Base-by-base conservation (phyloP, 495 filamentous ascomycete genomes). In the Schizothecium vesticola region DNA sequence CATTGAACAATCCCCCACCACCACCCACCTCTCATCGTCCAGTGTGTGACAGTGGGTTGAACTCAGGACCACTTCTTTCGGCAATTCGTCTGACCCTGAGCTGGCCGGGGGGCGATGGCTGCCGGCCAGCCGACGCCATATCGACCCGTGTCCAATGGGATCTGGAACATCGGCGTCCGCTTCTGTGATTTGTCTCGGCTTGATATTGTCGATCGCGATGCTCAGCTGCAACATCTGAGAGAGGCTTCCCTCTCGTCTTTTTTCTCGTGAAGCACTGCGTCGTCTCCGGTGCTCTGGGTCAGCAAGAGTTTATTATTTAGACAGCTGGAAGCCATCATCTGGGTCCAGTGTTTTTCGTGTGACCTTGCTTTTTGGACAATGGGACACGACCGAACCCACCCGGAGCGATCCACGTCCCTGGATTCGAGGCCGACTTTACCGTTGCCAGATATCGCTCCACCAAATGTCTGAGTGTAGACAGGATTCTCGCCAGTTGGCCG, bases 31-130 rank as follows among this genome's bases (percentile, higher is more conserved):
- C 43, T 51, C 43, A 51, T 51, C 43, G 16, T 51, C 19, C 43
- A 51, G 43, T 8, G 43, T 51, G 16, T 51, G 43, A 6, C 43
- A 51, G 43, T 16, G n/a, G n/a, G n/a, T n/a, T n/a, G n/a, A n/a
- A 28, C 26, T 28, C 26, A 6, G 56, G 16, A 8, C 26, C 59
- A 29, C 66, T n/a, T 43, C 55, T 57, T 33, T 71, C 74, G 74
- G 74, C 74, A 76, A 76, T 76, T 71, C 70, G 22, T 23, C 57
- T 58, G 25, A 13, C 63, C 36, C 43, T 51, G 43, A 65, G 36
- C 16, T 61, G 25, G 57, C 64, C 70, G 56, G 56, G 33, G 43
- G 43, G 43, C 43, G 72, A 22, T 64, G 59, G 61, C 64, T 67
- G 65, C 68, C 69, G 63, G 59, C 63, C 51, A 66, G 58, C 67